Conservation (phyloP, 179 eudicot genomes). For the Carnegiea gigantea region DNA sequence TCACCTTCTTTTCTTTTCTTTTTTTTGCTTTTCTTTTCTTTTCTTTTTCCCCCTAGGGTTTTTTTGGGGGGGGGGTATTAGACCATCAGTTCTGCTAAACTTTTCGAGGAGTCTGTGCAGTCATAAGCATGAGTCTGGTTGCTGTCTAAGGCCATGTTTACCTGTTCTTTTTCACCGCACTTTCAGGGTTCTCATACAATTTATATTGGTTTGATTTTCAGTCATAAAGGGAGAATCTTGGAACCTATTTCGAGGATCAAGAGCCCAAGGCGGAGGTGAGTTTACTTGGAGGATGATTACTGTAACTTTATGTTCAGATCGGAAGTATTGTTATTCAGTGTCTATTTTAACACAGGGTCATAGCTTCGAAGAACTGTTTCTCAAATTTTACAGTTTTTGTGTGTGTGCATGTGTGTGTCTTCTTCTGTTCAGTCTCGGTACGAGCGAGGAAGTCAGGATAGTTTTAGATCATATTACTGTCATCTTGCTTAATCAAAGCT, state of each 20-base stretch:
- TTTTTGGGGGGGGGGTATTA: too few relatives aligned
- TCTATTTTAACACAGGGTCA: too few relatives aligned
- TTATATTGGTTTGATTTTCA: conserved; percentile 18
- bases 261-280: conserved; percentile 41
- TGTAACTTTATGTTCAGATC: neutral
- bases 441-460: neutral
- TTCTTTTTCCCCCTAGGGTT: too few relatives aligned
- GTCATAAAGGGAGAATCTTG: conserved; percentile 40
- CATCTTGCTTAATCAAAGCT: neutral
- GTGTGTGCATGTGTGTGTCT: neutral
- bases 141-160: neutral
- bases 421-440: neutral
- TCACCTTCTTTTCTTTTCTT: too few relatives aligned
- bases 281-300: neutral
- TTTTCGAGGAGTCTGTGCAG: too few relatives aligned
- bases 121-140: neutral
- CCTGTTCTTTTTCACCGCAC: neutral
- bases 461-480: neutral
- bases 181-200: neutral
- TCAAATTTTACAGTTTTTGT: neutral
- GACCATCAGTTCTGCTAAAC: neutral
- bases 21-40: too few relatives aligned
- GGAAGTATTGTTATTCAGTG: too few relatives aligned
- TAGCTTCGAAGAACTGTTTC: too few relatives aligned
- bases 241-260: conserved; percentile 34